These are phyloP conservation scores for Rhytidiadelphus loreus DNA, from an alignment of 225 moss, liverwort and hornwort genomes.

Conservation along the genomic window DNA sequence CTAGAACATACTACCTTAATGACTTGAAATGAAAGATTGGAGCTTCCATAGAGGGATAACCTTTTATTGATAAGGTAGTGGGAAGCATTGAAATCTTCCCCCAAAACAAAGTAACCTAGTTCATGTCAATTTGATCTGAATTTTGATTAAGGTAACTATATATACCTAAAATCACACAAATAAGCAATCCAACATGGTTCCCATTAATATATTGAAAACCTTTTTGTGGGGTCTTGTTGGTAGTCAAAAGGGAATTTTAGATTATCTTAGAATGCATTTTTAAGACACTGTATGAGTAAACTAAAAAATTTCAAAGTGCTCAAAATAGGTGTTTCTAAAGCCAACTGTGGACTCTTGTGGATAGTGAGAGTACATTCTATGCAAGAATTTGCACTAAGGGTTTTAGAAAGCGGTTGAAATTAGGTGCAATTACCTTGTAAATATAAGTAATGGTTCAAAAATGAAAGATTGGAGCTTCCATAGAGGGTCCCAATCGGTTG, in stretches of 20 bases:
- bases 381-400: too few species aligned
- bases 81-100: neutral
- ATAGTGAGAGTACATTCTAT: too few species aligned
- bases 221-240: neutral
- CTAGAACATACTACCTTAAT: too few species aligned
- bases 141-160: neutral
- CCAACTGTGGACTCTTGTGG: accelerated
- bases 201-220: neutral
- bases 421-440: too few species aligned
- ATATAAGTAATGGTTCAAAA: neutral
- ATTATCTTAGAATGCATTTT: neutral
- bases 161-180: neutral
- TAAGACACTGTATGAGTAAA: neutral
- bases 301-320: neutral
- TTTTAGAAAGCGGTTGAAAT: too few species aligned
- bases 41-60: too few species aligned
- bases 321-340: neutral
- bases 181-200: neutral
- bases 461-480: too few species aligned
- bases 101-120: too few species aligned
- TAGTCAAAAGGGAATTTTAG: neutral
- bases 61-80: too few species aligned
- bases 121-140: neutral
- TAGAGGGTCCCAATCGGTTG: too few species aligned
- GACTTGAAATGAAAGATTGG: too few species aligned